These are phyloP conservation scores for Talaromyces atroroseus DNA, from an alignment of 2,329 filamentous ascomycete species.

Conservation along the genomic window DNA sequence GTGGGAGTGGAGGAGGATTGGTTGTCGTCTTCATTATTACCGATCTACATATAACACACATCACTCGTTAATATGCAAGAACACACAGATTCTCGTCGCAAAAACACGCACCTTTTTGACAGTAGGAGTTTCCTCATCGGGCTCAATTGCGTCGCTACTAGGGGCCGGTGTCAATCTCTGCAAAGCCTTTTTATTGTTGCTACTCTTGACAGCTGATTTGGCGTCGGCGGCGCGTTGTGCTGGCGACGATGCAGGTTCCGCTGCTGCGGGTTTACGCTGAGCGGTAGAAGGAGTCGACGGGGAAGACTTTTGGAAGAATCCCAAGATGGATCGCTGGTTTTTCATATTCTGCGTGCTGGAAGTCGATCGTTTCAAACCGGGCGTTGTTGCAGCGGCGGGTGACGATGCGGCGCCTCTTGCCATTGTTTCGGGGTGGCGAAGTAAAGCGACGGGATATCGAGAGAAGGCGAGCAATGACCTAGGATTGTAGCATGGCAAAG, in stretches of 20 bases:
- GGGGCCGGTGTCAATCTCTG: conserved; percentile 65
- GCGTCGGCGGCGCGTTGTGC: conserved; percentile 28
- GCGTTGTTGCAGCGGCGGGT: conserved; percentile 29
- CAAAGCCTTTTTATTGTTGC: conserved; percentile 28
- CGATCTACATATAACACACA: not conserved
- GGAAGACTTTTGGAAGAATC: conserved; percentile 66
- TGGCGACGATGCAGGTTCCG: conserved; percentile 33
- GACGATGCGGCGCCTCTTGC: conserved; percentile 35
- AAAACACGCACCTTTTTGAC: conserved; percentile 43
- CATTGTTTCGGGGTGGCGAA: conserved; percentile 23
- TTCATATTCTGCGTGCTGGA: conserved; percentile 46
- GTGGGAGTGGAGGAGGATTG: conserved; percentile 67
- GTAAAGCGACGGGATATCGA: not conserved
- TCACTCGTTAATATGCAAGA: conserved; percentile 26
- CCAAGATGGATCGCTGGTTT: conserved; percentile 67
- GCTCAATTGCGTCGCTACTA: conserved; percentile 70
- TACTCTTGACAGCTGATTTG: conserved; percentile 31
- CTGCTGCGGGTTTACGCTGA: conserved; percentile 17
- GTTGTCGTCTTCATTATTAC: conserved; percentile 35
- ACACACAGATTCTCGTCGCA: conserved; percentile 32
- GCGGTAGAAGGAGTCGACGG: conserved; percentile 37
- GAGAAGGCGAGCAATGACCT: conserved; percentile 18
- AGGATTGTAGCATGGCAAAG: not conserved
- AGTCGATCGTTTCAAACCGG: conserved; percentile 35
- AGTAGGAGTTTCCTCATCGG: conserved; percentile 51